A percentile compares a stretch with the other conserved stretches of the same genome.
phyloP scores from a whole-genome alignment of 1,284 basidiomycete genomes.

The Kwoniella shivajii region DNA sequence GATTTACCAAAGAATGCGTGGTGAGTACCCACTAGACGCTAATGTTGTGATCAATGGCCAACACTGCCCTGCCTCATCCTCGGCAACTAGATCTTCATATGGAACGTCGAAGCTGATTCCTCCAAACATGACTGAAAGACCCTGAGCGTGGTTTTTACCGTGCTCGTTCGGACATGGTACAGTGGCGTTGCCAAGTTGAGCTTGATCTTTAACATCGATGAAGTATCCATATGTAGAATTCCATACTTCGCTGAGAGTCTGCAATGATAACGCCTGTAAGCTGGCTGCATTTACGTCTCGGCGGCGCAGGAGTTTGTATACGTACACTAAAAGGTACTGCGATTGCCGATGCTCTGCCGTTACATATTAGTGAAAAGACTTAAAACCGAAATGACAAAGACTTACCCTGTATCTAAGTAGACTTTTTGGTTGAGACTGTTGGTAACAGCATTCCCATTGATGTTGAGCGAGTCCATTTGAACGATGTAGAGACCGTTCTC shows the following conservation, averaged over 20 bases:
- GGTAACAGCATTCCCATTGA: not conserved
- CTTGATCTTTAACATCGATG: too few relatives aligned
- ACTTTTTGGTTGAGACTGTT: not conserved
- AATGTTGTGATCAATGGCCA: not conserved
- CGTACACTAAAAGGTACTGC: not conserved
- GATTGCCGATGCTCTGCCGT: not conserved
- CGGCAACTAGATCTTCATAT: conserved; percentile 1
- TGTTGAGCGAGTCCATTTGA: conserved; percentile 1
- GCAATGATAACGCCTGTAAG: too few relatives aligned
- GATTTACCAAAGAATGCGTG: not conserved
- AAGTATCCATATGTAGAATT: not conserved
- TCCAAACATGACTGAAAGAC: not conserved
- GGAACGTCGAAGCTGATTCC: not conserved
- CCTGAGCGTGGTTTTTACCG: not conserved
- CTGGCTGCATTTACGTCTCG: too few relatives aligned
- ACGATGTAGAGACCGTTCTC: conserved; percentile 1
- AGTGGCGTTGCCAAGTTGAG: too few relatives aligned
- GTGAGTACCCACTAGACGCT: not conserved
- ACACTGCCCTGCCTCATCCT: not conserved
- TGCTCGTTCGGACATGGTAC: too few relatives aligned
- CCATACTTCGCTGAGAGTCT: not conserved
- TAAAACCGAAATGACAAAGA: not conserved
- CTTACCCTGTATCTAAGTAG: conserved; percentile 10
- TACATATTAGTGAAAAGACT: not conserved
- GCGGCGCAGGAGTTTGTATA: not conserved